Evolutionary conservation across 441 rosid genomes (phyloP).

Genomic region (Gossypium davidsonii): DNA sequence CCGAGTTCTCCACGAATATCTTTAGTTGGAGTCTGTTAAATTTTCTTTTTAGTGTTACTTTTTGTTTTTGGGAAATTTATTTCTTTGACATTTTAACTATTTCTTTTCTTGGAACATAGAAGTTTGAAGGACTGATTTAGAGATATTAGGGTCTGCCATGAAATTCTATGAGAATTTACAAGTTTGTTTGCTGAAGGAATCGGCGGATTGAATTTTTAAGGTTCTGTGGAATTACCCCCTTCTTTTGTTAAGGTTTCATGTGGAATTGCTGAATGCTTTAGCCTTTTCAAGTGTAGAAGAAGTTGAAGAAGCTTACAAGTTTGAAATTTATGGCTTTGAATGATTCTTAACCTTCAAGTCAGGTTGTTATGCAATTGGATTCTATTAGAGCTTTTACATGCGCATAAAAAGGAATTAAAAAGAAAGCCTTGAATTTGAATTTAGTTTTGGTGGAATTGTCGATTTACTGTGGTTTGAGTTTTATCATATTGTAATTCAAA

Average conservation of each 20-base stretch:
- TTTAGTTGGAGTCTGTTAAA: constrained; percentile 27
- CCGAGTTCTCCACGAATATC: constrained; percentile 57
- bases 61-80: background rate
- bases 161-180: constrained; percentile 13
- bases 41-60: background rate
- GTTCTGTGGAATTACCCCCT: background rate
- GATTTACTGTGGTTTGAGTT: background rate
- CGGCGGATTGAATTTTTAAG: background rate
- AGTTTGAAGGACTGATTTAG: constrained; percentile 21
- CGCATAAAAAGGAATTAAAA: background rate
- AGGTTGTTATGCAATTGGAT: background rate
- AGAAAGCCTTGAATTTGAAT: background rate
- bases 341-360: too few relatives aligned
- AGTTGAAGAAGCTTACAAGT: background rate
- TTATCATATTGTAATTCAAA: constrained; percentile 22
- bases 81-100: background rate
- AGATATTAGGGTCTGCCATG: constrained; percentile 15
- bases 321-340: background rate
- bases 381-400: background rate
- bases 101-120: constrained; percentile 7
- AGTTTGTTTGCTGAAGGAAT: constrained; percentile 12
- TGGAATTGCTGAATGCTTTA: background rate
- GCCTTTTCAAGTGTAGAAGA: background rate
- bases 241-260: background rate
- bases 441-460: background rate